Conservation (phyloP, 1,284 basidiomycete genomes). For the Heterobasidion parviporum region DNA sequence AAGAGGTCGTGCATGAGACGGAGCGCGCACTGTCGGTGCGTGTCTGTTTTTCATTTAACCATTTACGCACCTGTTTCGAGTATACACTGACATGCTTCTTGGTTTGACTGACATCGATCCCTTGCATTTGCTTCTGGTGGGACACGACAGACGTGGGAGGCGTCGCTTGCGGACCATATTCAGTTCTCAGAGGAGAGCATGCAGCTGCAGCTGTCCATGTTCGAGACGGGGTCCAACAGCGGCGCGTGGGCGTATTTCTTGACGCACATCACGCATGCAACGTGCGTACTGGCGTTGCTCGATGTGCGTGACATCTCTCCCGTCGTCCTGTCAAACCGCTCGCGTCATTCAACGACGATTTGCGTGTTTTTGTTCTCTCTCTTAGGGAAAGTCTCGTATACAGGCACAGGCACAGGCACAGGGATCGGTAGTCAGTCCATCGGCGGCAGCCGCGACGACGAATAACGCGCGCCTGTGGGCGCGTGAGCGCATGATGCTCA, state of each 20-base stretch:
- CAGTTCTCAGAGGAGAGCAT: slow-evolving; percentile 60
- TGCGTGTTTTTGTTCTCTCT: not conserved
- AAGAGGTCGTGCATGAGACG: slow-evolving; percentile 6
- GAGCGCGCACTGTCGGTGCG: slow-evolving; percentile 3
- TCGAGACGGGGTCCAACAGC: slow-evolving; percentile 66
- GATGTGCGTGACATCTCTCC: slow-evolving; percentile 34
- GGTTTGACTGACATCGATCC: not conserved
- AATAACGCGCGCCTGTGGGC: slow-evolving; percentile 34
- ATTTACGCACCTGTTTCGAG: not conserved
- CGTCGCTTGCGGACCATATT: slow-evolving; percentile 56
- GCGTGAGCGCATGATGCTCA: slow-evolving; percentile 44
- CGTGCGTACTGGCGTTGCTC: slow-evolving; percentile 53
- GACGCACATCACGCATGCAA: slow-evolving; percentile 64
- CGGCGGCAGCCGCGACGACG: not conserved
- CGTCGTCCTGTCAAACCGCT: not conserved
- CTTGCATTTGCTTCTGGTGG: slow-evolving; percentile 3
- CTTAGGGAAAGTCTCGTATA: slow-evolving; percentile 13
- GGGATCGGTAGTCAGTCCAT: no score
- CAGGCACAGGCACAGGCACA: not conserved
- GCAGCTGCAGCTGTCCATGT: slow-evolving; percentile 61
- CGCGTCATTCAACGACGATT: not conserved
- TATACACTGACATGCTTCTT: not conserved
- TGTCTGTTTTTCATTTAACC: not conserved
- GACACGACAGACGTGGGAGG: slow-evolving; percentile 46
- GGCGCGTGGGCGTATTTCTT: slow-evolving; percentile 72